A percentile compares a stretch with the other conserved stretches of the same genome.
These are phyloP conservation scores for Neobulgaria alba DNA, from an alignment of 2,329 filamentous ascomycete genomes.

Conservation along the genomic window DNA sequence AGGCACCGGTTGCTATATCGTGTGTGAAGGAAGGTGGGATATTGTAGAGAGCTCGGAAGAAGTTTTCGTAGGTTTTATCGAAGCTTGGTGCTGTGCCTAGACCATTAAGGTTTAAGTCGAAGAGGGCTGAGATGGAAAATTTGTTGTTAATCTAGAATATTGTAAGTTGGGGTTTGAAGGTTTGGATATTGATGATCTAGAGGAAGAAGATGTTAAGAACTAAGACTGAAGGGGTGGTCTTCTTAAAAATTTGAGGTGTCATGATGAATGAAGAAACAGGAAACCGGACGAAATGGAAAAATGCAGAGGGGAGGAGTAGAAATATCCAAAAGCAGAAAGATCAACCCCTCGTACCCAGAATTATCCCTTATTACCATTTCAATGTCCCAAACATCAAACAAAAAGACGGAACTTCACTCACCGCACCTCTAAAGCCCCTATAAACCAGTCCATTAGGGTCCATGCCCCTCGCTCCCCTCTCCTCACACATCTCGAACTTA, in stretches of 20 bases:
- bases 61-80: constrained; percentile 23
- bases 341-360: no score
- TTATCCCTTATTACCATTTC: no score
- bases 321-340: no score
- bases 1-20: constrained; percentile 2
- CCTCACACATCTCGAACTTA: constrained; percentile 18
- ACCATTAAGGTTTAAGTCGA: constrained; percentile 8
- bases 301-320: not conserved
- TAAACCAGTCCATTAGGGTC: constrained; percentile 15
- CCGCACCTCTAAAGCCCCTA: constrained; percentile 16
- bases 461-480: not conserved
- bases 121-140: not conserved
- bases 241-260: no score
- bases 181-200: no score
- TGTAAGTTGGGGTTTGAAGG: no score
- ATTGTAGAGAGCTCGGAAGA: constrained; percentile 22
- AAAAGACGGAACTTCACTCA: no score
- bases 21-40: constrained; percentile 11
- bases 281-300: not conserved
- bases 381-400: no score
- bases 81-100: constrained; percentile 8
- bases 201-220: no score
- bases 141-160: no score
- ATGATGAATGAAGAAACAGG: no score
- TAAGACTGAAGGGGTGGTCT: no score